Evolutionary conservation across 2,329 filamentous ascomycete species (phyloP).

Genomic region (Diplodia sapinea): DNA sequence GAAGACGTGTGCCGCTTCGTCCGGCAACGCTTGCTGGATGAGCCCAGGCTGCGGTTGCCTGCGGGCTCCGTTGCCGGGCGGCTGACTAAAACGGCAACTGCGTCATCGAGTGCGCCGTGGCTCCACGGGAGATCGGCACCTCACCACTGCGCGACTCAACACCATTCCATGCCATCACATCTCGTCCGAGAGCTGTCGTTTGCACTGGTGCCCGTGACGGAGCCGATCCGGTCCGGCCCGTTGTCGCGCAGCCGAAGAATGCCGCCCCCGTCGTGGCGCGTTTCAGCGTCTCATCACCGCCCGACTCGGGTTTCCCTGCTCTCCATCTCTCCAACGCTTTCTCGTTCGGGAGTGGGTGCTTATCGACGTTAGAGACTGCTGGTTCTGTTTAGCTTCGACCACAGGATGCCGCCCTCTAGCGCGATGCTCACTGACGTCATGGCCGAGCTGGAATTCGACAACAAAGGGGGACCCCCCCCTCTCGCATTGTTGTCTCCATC

Average conservation of each 20-base stretch:
- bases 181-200: not conserved
- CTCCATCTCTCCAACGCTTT: not conserved
- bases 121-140: not conserved
- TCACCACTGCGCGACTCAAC: not conserved
- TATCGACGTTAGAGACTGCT: not conserved
- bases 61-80: too few relatives aligned
- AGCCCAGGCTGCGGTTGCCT: not conserved
- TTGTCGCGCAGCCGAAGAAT: not conserved
- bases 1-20: not conserved
- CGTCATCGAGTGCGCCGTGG: not conserved
- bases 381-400: slow-evolving; percentile 15
- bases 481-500: not conserved
- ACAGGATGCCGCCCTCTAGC: not conserved
- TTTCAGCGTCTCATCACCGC: not conserved
- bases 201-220: not conserved
- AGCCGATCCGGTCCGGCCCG: not conserved
- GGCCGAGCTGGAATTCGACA: not conserved
- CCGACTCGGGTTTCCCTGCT: not conserved
- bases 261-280: not conserved
- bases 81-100: not conserved
- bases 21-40: not conserved
- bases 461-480: slow-evolving; percentile 12
- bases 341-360: not conserved
- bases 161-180: not conserved
- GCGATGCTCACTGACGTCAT: slow-evolving; percentile 18